Evolutionary conservation across 768 basidiomycete genomes (phyloP).

Genomic region (Boletus vermiculosoides): DNA sequence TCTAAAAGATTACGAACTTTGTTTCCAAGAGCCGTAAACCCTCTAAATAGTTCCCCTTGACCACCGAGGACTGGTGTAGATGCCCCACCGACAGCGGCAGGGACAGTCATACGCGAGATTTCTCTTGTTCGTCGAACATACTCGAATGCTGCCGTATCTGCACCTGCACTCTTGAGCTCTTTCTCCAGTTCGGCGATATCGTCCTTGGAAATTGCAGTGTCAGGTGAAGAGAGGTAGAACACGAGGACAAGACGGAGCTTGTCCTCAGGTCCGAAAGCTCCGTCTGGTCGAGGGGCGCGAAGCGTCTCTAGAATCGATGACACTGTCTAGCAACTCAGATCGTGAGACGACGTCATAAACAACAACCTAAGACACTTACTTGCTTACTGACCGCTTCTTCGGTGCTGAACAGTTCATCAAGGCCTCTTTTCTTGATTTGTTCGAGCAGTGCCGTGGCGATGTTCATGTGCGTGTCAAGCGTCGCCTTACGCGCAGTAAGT

Average conservation of each 20-base stretch:
- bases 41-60: constrained; percentile 87
- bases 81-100: constrained; percentile 56
- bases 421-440: constrained; percentile 90
- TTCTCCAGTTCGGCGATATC: constrained; percentile 86
- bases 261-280: constrained; percentile 69
- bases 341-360: background rate
- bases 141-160: constrained; percentile 80
- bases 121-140: constrained; percentile 91
- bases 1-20: constrained; percentile 50
- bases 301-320: constrained; percentile 82
- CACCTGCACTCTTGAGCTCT: constrained; percentile 79
- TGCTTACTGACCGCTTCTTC: constrained; percentile 91
- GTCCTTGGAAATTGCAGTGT: constrained; percentile 79
- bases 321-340: constrained; percentile 52
- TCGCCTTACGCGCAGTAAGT: constrained; percentile 93
- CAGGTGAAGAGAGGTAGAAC: constrained; percentile 87
- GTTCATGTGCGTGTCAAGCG: constrained; percentile 98
- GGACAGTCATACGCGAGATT: constrained; percentile 87
- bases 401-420: constrained; percentile 96
- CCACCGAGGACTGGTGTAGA: constrained; percentile 68
- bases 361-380: constrained; percentile 37
- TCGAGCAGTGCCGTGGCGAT: constrained; percentile 94
- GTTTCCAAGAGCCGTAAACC: constrained; percentile 90
- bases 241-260: constrained; percentile 94
- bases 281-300: constrained; percentile 66